These are phyloP conservation scores for Fraxinus velutina DNA, from an alignment of 305 asterid species.

Conservation along the genomic window DNA sequence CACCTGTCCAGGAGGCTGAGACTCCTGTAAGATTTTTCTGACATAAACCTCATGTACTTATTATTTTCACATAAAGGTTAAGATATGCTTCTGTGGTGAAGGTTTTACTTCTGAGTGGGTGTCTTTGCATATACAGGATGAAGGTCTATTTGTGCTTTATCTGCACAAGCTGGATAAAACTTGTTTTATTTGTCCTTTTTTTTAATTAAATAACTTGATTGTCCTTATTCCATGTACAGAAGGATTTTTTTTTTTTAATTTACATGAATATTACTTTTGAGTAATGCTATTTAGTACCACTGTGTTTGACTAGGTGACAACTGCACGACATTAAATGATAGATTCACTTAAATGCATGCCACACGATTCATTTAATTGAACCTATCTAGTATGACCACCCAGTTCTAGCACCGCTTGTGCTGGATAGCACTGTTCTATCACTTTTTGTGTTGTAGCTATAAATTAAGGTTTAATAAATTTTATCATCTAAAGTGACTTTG, in stretches of 20 bases:
- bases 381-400: neutral
- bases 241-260: neutral
- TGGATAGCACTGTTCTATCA: neutral
- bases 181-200: neutral
- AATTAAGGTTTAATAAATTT: neutral
- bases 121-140: neutral
- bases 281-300: neutral
- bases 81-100: neutral
- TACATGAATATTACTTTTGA: neutral
- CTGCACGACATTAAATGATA: too few species aligned
- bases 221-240: neutral
- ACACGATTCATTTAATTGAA: neutral
- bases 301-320: neutral
- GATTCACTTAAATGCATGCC: neutral
- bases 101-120: neutral
- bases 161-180: neutral
- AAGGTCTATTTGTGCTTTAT: neutral
- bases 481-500: neutral
- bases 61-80: neutral
- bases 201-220: neutral
- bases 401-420: neutral
- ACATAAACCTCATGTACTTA: neutral
- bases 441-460: neutral
- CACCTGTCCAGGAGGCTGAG: constrained; percentile 81
- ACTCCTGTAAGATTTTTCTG: constrained; percentile 62